Base-by-base conservation (phyloP, 805 yeast genomes). In the Kodamaea kakaduensis region DNA sequence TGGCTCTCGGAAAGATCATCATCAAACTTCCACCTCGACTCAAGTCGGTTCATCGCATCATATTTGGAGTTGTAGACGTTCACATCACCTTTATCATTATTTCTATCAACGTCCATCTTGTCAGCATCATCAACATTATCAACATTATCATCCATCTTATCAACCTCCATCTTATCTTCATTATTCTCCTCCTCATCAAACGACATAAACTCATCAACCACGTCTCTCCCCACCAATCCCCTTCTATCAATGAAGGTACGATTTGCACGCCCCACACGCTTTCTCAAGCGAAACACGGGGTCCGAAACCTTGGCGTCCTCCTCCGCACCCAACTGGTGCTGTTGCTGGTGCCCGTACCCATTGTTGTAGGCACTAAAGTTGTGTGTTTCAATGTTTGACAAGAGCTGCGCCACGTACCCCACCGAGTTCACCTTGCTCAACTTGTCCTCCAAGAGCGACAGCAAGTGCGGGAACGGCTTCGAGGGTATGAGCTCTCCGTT, bases 221-320 rank as follows among this genome's bases (percentile, higher is more conserved):
- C 62, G 21, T 51, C 60, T 22, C 64, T 47, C 17, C 52, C 40
- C 31, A 68, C 46, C 43, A 77, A 65, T 15, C 77, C 81, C 48
- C 78, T 75, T 55, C 96, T 69, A 59, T 89, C 97, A 41, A 89
- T 59, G 64, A 83, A 84, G 13, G 72, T 59, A 30, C 83, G 69
- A 24, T 84, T 84, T 31, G 71, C 68, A 50, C 96, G 73, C 13
- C 93, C 95, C 22, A 69, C 61, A 50, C 97, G 75, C 52, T 79
- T 81, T 43, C 97, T 71, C 38, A 86, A 59, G 38, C 83, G 69
- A 51, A 78, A 69, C 1, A 81, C 57, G 9, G 77, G 73, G 17
- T 66, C 75, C 1, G 78, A 71, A 45, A 35, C 65, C 50, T 46
- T 63, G 35, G 31, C 51, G 44, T 44, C 63, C 41, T 21, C 46